Evolutionary conservation across 495 filamentous ascomycete species (phyloP), one percentile per base, ranked within the genome.

Genomic region (Penicillium pulvis): DNA sequence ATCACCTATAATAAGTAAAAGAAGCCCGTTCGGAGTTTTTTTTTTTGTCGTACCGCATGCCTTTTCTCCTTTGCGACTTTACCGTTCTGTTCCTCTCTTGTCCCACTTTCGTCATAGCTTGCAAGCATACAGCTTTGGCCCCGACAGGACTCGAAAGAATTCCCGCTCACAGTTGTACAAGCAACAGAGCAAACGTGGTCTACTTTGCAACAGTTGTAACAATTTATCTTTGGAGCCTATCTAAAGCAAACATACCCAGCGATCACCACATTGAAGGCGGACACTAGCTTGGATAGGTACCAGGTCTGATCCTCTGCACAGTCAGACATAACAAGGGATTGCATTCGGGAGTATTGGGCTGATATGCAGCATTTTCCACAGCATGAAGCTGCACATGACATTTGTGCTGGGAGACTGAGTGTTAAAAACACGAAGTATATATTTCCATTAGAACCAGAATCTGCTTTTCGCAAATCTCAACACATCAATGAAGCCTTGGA

Each of bases 161-260:
- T 48, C 43, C 47, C 31, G 41, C 35, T 49, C 19, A 39, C 10
- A 20, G 63, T 64, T 44, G 49, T 54, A 69, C 66, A 62, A 56
- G 33, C 44, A 61, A 48, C 42, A 51, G 39, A 41, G 51, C 58
- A 52, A 47, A 58, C 31, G 16, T 55, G 58, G 60, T 55, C 59
- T 51, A 53, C 20, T 66, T 64, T 64, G 58, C 59, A 69, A 69
- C 57, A 58, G 64, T 64, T 58, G 42, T 48, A 58, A 53, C 33
- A 59, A 24, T 33, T 49, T 33, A 36, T 51, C 42, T 20, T 8
- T 33, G n/a, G 53, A 9, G 39, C 36, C 53, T 54, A 16, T n/a
- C 19, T 16, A 28, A 26, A 19, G 16, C 46, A 30, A n/a, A n/a
- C 31, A 31, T 51, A 51, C 26, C 11, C 6, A 19, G 30, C 9